A percentile compares a stretch with the other conserved stretches of the same genome.
Evolutionary conservation across 495 filamentous ascomycete genomes (phyloP).

Genomic region (Neurospora sp.): DNA sequence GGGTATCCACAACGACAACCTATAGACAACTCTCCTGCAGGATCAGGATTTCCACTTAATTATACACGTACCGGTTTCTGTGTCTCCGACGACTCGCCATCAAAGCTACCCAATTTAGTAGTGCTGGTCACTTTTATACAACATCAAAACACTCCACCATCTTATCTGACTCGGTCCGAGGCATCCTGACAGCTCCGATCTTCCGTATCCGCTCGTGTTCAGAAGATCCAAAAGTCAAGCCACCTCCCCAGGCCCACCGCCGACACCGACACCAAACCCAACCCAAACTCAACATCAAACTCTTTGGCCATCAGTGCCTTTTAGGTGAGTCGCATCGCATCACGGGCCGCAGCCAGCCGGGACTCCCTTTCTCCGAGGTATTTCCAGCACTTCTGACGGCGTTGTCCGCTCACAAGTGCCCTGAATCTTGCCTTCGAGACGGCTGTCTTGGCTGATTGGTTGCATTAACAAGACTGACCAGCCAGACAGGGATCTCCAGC

Average conservation of each 20-base stretch:
- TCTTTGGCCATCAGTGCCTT: neutral
- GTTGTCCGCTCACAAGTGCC: slow-evolving; percentile 11
- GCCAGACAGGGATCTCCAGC: neutral
- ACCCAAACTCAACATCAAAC: neutral
- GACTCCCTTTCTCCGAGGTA: slow-evolving; percentile 8
- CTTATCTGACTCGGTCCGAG: neutral
- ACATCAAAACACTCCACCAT: neutral
- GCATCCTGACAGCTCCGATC: neutral
- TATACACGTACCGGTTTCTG: neutral
- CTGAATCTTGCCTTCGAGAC: slow-evolving; percentile 2
- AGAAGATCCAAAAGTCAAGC: neutral
- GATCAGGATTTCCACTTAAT: slow-evolving; percentile 7
- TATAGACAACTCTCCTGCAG: slow-evolving; percentile 7
- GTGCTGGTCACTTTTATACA: neutral
- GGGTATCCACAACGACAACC: neutral
- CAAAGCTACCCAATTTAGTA: neutral
- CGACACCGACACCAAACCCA: neutral
- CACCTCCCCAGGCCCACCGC: neutral
- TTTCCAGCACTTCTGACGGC: slow-evolving; percentile 12
- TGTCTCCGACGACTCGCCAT: neutral
- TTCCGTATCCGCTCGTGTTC: neutral
- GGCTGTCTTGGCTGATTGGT: slow-evolving; percentile 10
- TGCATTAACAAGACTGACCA: slow-evolving; percentile 1
- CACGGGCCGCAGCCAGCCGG: neutral
- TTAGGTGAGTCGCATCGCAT: neutral